Evolutionary conservation across 495 filamentous ascomycete genomes (phyloP).

Genomic region (Diplogelasinospora grovesii): DNA sequence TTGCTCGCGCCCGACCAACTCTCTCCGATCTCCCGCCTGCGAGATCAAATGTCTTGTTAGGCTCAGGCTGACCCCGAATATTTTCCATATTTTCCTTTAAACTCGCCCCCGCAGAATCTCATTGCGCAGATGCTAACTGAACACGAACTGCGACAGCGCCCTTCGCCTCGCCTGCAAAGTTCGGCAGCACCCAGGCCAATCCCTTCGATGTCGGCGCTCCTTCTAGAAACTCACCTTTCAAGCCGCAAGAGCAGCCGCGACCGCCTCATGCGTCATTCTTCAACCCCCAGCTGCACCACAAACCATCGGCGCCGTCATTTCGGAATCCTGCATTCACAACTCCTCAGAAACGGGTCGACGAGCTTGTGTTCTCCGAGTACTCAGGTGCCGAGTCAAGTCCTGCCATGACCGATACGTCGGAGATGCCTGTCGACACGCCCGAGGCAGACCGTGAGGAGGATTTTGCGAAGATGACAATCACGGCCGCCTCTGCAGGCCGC

Average conservation of each 20-base stretch:
- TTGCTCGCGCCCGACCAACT: background rate
- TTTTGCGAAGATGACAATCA: slow-evolving; percentile 31
- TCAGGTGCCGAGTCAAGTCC: slow-evolving; percentile 83
- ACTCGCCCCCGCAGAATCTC: too few species aligned
- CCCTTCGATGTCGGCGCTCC: background rate
- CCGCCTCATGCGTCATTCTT: slow-evolving; percentile 32
- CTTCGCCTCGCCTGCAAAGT: slow-evolving; percentile 22
- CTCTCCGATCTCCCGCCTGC: background rate
- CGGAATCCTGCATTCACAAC: slow-evolving; percentile 70
- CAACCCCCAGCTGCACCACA: slow-evolving; percentile 25
- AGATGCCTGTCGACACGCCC: slow-evolving; percentile 44
- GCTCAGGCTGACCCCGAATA: too few species aligned
- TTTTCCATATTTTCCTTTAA: slow-evolving; percentile 2
- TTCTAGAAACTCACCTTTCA: slow-evolving; percentile 18
- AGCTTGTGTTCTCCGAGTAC: slow-evolving; percentile 55
- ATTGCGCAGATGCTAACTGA: slow-evolving; percentile 9
- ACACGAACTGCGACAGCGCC: slow-evolving; percentile 7
- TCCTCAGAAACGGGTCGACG: slow-evolving; percentile 62
- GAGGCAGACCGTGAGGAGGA: slow-evolving; percentile 32
- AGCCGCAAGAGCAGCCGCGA: slow-evolving; percentile 29
- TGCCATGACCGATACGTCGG: slow-evolving; percentile 57
- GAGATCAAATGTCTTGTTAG: background rate
- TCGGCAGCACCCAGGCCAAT: background rate
- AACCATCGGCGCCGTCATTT: slow-evolving; percentile 44
- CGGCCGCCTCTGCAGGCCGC: slow-evolving; percentile 30